A percentile compares a stretch with the other conserved stretches of the same genome.
phyloP scores from a whole-genome alignment of 2,329 filamentous ascomycete genomes.

The Hypoxylon sp. region DNA sequence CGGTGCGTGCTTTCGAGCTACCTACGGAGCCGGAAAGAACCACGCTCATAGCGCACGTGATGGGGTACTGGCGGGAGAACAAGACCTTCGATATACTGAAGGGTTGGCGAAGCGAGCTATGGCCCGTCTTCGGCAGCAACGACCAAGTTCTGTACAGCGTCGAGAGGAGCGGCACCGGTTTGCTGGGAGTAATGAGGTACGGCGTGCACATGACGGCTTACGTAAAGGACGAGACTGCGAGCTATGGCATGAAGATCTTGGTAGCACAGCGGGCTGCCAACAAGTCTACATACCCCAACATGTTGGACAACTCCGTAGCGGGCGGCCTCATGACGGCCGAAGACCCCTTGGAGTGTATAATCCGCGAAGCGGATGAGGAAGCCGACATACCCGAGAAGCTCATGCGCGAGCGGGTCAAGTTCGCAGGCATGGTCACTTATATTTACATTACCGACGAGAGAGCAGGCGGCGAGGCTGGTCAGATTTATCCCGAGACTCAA shows the following conservation, averaged over 20 bases:
- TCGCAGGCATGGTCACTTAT: slow-evolving; percentile 83
- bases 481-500: slow-evolving; percentile 91
- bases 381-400: slow-evolving; percentile 80
- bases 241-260: slow-evolving; percentile 80
- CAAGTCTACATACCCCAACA: slow-evolving; percentile 91
- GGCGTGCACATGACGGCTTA: slow-evolving; percentile 87
- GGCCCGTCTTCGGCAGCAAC: slow-evolving; percentile 77
- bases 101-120: slow-evolving; percentile 85
- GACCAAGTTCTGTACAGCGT: slow-evolving; percentile 77
- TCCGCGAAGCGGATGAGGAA: slow-evolving; percentile 91
- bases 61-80: slow-evolving; percentile 76
- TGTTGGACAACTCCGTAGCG: slow-evolving; percentile 95
- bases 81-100: slow-evolving; percentile 78
- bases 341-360: slow-evolving; percentile 80
- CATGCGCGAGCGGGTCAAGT: slow-evolving; percentile 70
- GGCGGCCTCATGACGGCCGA: slow-evolving; percentile 85
- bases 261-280: slow-evolving; percentile 78
- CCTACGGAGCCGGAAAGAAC: slow-evolving; percentile 73
- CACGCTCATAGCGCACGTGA: slow-evolving; percentile 65
- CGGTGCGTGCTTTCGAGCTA: slow-evolving; percentile 71
- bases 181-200: slow-evolving; percentile 83
- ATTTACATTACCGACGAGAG: slow-evolving; percentile 81
- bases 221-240: slow-evolving; percentile 61
- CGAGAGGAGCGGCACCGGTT: slow-evolving; percentile 78
- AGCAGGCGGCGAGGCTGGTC: slow-evolving; percentile 82